Percentiles rank a stretch among this genome's conserved stretches.
Conservation (phyloP, 352 stramenopile species). For the Bremia lactucae region DNA sequence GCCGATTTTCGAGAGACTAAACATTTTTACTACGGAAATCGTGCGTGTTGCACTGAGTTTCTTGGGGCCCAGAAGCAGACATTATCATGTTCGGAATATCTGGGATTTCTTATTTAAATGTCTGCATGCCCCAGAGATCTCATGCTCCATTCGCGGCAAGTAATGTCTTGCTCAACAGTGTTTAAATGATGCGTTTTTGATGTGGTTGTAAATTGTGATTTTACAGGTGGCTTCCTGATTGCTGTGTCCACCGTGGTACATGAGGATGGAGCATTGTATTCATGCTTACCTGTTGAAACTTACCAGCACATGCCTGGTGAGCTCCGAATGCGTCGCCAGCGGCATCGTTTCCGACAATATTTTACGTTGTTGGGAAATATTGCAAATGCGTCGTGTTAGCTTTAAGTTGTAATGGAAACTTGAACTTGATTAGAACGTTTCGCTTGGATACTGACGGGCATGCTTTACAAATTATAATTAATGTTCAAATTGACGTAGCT, state of each 20-base stretch:
- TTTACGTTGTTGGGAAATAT: conserved; percentile 16
- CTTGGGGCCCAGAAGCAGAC: conserved; percentile 30
- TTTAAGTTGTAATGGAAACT: no score
- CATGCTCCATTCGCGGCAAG: conserved; percentile 28
- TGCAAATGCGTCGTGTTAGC: no score
- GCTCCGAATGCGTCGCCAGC: conserved; percentile 24
- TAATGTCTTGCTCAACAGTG: background rate
- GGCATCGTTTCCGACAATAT: conserved; percentile 55
- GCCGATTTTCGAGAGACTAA: conserved; percentile 21
- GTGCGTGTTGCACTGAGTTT: conserved; percentile 38
- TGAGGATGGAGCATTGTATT: conserved; percentile 17
- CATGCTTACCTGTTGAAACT: conserved; percentile 22
- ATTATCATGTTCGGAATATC: conserved; percentile 42
- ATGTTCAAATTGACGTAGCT: no score
- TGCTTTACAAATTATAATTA: no score
- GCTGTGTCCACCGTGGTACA: conserved; percentile 22
- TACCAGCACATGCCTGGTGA: conserved; percentile 26
- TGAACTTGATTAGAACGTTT: no score
- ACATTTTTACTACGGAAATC: conserved; percentile 28
- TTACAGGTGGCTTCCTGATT: conserved; percentile 33
- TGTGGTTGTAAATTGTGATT: background rate
- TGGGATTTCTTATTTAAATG: conserved; percentile 70
- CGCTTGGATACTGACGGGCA: no score
- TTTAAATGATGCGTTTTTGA: background rate
- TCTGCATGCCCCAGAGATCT: conserved; percentile 50